phyloP scores from a whole-genome alignment of 2,329 filamentous ascomycete genomes.

The Cephalotrichum gorgonifer region DNA sequence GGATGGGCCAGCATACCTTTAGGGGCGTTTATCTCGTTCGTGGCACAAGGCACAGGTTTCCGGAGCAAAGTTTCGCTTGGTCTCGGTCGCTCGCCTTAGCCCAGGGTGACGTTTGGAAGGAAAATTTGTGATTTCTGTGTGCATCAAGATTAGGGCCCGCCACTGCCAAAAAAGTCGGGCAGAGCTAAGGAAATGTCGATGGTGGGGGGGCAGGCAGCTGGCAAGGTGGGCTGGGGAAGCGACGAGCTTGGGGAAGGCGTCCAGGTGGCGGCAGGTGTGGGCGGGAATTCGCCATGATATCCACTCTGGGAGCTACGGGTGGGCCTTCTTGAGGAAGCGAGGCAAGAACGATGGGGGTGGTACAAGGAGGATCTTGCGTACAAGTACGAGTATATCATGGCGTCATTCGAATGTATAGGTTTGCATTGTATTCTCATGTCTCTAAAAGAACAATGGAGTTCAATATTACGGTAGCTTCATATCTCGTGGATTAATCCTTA shows the following conservation, averaged over 20 bases:
- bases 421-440: too few species aligned
- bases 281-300: neutral
- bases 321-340: too few species aligned
- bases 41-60: too few species aligned
- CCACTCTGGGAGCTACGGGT: too few species aligned
- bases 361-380: too few species aligned
- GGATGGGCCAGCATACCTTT: neutral
- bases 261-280: neutral
- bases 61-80: too few species aligned
- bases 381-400: too few species aligned
- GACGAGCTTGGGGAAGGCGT: neutral
- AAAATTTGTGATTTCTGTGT: slow-evolving; percentile 7
- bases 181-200: neutral
- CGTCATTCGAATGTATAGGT: too few species aligned
- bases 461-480: too few species aligned
- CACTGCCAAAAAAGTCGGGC: slow-evolving; percentile 4
- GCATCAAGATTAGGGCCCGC: slow-evolving; percentile 5
- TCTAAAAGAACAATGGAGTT: too few species aligned
- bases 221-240: neutral
- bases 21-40: neutral
- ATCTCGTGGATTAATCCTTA: too few species aligned
- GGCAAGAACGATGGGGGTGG: too few species aligned
- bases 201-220: neutral
- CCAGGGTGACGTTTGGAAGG: slow-evolving; percentile 1
- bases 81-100: neutral